Conservation (phyloP, 2,329 filamentous ascomycete genomes). For the Trichoderma lentiforme region DNA sequence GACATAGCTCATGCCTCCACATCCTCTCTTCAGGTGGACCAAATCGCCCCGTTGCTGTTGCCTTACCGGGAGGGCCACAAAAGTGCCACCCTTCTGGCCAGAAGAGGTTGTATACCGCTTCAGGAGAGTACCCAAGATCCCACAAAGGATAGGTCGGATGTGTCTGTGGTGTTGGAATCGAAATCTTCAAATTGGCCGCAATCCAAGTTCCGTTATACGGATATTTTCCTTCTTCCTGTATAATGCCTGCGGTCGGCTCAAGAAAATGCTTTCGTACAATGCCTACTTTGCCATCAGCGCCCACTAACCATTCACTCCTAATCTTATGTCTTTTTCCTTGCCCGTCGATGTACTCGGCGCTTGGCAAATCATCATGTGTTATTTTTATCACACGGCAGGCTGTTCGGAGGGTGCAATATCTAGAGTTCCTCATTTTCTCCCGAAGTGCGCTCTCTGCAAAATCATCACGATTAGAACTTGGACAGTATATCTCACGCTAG, state of each 20-base stretch:
- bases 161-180: neutral
- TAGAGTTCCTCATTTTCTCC: neutral
- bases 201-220: neutral
- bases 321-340: neutral
- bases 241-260: neutral
- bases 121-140: neutral
- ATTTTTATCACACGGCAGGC: neutral
- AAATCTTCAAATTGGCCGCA: neutral
- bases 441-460: neutral
- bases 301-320: neutral
- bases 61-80: neutral
- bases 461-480: neutral
- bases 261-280: neutral
- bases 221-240: neutral
- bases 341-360: neutral
- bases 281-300: neutral
- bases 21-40: neutral
- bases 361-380: neutral
- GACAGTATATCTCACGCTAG: neutral
- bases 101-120: neutral
- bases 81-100: neutral
- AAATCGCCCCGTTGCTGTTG: neutral
- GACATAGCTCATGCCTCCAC: neutral
- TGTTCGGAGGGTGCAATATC: neutral
- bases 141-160: neutral